Conservation (phyloP, 345 rosid species). For the Populus nigra region DNA sequence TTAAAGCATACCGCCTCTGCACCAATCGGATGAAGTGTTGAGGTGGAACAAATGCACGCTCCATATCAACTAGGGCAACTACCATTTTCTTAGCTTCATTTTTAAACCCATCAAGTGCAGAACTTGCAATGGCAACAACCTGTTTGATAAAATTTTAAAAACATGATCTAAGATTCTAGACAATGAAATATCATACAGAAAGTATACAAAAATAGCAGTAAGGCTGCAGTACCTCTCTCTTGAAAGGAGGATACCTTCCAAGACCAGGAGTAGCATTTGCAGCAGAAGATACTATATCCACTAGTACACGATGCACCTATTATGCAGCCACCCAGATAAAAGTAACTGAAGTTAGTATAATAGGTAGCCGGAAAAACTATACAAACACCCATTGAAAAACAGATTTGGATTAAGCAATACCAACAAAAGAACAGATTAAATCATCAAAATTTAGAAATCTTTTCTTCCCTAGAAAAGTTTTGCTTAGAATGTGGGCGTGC, state of each 20-base stretch:
- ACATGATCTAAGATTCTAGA: not conserved
- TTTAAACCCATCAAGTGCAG: conserved; percentile 91
- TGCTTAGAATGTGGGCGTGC: not conserved
- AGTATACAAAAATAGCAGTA: not conserved
- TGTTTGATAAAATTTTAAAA: conserved; percentile 28
- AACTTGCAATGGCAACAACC: conserved; percentile 88
- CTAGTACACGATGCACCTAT: conserved; percentile 90
- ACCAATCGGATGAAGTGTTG: conserved; percentile 98
- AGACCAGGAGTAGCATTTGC: conserved; percentile 98
- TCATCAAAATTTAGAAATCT: not conserved
- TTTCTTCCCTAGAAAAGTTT: not conserved
- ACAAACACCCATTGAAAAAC: not conserved
- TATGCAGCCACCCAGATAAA: not conserved
- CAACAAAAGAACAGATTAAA: not conserved
- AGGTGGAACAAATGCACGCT: conserved; percentile 98
- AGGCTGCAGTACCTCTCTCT: conserved; percentile 68
- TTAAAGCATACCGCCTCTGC: conserved; percentile 70
- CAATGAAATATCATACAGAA: not conserved
- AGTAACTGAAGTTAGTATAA: not conserved
- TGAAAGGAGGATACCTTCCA: conserved; percentile 96
- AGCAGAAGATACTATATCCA: conserved; percentile 82
- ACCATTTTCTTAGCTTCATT: conserved; percentile 95
- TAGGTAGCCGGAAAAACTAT: not conserved
- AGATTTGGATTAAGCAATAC: not conserved
- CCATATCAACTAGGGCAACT: conserved; percentile 97